phyloP scores from a whole-genome alignment of 345 rosid genomes.

The Ricinus communis region DNA sequence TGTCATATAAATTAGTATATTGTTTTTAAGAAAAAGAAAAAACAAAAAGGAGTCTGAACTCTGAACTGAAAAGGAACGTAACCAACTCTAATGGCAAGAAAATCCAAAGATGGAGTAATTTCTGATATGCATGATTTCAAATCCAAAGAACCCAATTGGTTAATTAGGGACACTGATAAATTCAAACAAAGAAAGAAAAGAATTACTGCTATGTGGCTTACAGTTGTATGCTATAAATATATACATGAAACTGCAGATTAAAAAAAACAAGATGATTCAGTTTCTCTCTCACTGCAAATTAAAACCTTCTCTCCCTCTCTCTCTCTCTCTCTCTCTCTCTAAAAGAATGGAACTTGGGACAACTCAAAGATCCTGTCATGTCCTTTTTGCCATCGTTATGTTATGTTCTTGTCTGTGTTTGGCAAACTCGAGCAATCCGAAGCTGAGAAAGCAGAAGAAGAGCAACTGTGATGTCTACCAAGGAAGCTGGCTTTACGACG shows the following conservation, averaged over 20 bases:
- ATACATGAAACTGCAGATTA: not conserved
- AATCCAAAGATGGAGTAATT: too few relatives aligned
- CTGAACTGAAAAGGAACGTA: too few relatives aligned
- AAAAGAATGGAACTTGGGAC: conserved; percentile 18
- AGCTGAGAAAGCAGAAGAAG: not conserved
- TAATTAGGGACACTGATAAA: too few relatives aligned
- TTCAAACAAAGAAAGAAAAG: too few relatives aligned
- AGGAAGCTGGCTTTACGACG: conserved; percentile 75
- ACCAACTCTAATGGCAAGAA: too few relatives aligned
- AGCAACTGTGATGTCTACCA: conserved; percentile 48
- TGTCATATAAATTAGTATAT: too few relatives aligned
- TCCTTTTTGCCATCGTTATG: not conserved
- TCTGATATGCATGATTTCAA: too few relatives aligned
- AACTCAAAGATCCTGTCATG: conserved; percentile 3
- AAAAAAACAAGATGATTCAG: not conserved
- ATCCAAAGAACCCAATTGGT: too few relatives aligned
- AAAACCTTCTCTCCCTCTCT: too few relatives aligned
- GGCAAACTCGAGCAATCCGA: conserved; percentile 6
- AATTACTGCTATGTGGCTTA: not conserved
- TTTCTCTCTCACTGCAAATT: not conserved
- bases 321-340: not conserved
- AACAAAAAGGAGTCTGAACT: too few relatives aligned
- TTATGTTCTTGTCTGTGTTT: conserved; percentile 6
- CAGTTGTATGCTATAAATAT: not conserved
- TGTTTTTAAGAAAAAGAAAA: too few relatives aligned